Evolutionary conservation across 148 eudicot species (phyloP).

Genomic region (Rhododendron ferrugineum): DNA sequence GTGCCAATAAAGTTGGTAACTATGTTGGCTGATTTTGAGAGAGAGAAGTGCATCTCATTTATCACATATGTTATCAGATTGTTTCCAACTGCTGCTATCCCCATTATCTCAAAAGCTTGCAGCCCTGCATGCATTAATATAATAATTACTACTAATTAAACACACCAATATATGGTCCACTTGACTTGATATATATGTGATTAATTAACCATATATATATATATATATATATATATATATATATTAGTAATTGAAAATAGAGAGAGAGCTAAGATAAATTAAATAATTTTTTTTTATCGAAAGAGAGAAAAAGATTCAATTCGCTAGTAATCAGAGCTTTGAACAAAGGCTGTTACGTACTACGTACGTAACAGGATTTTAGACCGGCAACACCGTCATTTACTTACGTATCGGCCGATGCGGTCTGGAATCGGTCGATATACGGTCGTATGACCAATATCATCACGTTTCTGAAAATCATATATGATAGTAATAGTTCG

Average conservation of each 20-base stretch:
- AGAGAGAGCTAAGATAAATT: neutral
- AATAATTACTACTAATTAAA: neutral
- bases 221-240: too few relatives aligned
- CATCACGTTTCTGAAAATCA: too few relatives aligned
- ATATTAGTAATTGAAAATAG: too few relatives aligned
- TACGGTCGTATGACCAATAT: too few relatives aligned
- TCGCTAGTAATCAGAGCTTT: too few relatives aligned
- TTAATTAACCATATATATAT: too few relatives aligned
- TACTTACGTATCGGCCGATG: too few relatives aligned
- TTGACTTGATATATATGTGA: too few relatives aligned
- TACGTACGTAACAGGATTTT: too few relatives aligned
- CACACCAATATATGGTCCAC: neutral
- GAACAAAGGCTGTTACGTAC: neutral
- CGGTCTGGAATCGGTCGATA: too few relatives aligned
- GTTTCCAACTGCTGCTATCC: slow-evolving; percentile 95
- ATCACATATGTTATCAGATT: slow-evolving; percentile 88
- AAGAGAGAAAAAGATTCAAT: neutral
- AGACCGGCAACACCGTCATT: too few relatives aligned
- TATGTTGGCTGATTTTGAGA: slow-evolving; percentile 79
- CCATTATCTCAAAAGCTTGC: slow-evolving; percentile 94
- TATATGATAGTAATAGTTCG: too few relatives aligned
- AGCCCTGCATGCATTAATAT: slow-evolving; percentile 38
- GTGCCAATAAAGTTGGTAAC: slow-evolving; percentile 96
- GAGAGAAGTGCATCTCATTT: slow-evolving; percentile 87
- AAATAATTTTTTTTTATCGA: neutral